phyloP scores from a whole-genome alignment of 2,329 filamentous ascomycete genomes.

The Septoria petroselini region DNA sequence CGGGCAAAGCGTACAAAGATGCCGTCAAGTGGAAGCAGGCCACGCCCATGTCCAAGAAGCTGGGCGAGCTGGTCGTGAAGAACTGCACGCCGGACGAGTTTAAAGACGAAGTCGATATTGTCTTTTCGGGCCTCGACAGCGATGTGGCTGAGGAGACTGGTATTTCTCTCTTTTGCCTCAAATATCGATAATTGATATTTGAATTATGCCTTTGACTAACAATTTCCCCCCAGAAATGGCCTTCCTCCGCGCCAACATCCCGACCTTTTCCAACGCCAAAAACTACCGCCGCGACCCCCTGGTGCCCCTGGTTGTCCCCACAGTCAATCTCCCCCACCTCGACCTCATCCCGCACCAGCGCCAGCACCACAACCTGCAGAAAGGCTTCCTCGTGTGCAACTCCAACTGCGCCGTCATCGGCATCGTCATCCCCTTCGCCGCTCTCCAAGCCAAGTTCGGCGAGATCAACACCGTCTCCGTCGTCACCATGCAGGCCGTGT shows the following conservation, averaged over 20 bases:
- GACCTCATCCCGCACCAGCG: slow-evolving; percentile 87
- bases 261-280: slow-evolving; percentile 96
- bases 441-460: slow-evolving; percentile 81
- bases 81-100: slow-evolving; percentile 82
- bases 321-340: slow-evolving; percentile 86
- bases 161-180: slow-evolving; percentile 40
- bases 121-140: slow-evolving; percentile 89
- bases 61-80: slow-evolving; percentile 79
- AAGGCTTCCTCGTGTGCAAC: slow-evolving; percentile 95
- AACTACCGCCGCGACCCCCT: slow-evolving; percentile 90
- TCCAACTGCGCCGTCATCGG: slow-evolving; percentile 98
- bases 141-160: slow-evolving; percentile 90
- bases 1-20: slow-evolving; percentile 91
- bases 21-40: slow-evolving; percentile 95
- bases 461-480: slow-evolving; percentile 73
- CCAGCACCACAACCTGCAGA: slow-evolving; percentile 65
- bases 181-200: background rate
- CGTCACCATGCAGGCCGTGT: slow-evolving; percentile 92
- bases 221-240: slow-evolving; percentile 65
- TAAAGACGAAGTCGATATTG: slow-evolving; percentile 75
- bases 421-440: slow-evolving; percentile 89
- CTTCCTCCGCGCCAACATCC: slow-evolving; percentile 81
- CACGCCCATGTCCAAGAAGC: slow-evolving; percentile 68
- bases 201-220: background rate
- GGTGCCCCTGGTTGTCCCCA: slow-evolving; percentile 90